These are phyloP conservation scores for Ramaria rubella DNA, from an alignment of 768 basidiomycete species.

Conservation along the genomic window DNA sequence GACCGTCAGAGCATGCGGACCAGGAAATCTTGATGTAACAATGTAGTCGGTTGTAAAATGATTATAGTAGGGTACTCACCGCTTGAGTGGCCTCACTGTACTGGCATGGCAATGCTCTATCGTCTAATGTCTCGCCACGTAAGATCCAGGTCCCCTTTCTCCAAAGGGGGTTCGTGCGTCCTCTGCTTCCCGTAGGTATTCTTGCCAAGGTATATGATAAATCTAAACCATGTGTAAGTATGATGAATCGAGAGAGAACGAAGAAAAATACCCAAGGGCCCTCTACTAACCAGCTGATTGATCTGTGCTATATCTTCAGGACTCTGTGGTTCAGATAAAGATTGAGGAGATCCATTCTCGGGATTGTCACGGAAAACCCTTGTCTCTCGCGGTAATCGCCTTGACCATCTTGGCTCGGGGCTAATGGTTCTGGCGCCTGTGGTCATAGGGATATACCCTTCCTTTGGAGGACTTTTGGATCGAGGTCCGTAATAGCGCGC, in stretches of 20 bases:
- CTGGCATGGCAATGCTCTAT: neutral
- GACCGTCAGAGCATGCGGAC: slow-evolving; percentile 9
- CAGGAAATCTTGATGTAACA: slow-evolving; percentile 2
- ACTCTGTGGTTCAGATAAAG: neutral
- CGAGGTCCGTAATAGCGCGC: slow-evolving; percentile 2
- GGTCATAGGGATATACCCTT: neutral
- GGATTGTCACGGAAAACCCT: neutral
- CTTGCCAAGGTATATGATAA: neutral
- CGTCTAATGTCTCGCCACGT: slow-evolving; percentile 3
- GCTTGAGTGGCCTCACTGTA: neutral
- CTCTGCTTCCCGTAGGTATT: neutral
- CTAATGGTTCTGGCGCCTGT: neutral
- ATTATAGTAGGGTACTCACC: neutral
- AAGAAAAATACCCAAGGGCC: neutral
- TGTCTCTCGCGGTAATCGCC: neutral
- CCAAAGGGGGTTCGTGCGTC: slow-evolving; percentile 4
- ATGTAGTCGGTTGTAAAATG: neutral
- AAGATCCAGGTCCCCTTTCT: slow-evolving; percentile 7
- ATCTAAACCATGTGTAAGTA: neutral
- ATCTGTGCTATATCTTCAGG: neutral
- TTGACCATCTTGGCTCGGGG: neutral
- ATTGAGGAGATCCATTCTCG: neutral
- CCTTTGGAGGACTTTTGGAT: neutral
- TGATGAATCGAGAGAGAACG: neutral
- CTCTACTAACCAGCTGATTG: neutral